These are phyloP conservation scores for Pichia ethanolica DNA, from an alignment of 805 yeast genomes.

Conservation along the genomic window DNA sequence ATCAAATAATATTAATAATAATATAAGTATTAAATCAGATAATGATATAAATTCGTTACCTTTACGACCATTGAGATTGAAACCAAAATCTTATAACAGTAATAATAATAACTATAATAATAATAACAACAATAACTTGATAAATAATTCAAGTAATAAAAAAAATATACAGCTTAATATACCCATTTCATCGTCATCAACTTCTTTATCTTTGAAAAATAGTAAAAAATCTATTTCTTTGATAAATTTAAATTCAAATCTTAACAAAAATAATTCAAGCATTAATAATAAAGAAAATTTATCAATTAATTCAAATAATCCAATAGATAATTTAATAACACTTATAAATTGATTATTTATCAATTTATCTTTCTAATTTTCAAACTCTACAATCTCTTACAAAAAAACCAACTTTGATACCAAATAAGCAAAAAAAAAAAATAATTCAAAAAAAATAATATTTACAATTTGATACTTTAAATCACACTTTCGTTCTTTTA, in stretches of 20 bases:
- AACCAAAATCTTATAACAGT: conserved; percentile 2
- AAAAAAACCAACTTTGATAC: no score
- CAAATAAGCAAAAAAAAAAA: no score
- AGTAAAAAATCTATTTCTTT: background rate
- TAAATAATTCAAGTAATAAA: background rate
- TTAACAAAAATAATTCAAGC: background rate
- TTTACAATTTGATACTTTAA: no score
- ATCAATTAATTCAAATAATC: background rate
- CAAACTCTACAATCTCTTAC: no score
- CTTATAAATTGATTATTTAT: no score
- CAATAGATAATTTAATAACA: background rate
- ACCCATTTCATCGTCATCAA: conserved; percentile 3
- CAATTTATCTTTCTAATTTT: no score
- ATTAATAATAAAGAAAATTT: background rate
- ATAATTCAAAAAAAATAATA: no score
- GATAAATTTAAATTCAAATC: background rate
- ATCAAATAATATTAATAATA: no score
- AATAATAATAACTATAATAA: background rate
- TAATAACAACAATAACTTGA: background rate
- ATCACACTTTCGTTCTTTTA: no score
- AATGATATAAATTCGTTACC: conserved; percentile 1
- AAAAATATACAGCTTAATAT: background rate
- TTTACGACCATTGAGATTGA: conserved; percentile 13
- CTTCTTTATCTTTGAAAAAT: conserved; percentile 1
- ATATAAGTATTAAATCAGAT: background rate